Conservation (phyloP, 495 filamentous ascomycete genomes). For the Penicillium desertorum region DNA sequence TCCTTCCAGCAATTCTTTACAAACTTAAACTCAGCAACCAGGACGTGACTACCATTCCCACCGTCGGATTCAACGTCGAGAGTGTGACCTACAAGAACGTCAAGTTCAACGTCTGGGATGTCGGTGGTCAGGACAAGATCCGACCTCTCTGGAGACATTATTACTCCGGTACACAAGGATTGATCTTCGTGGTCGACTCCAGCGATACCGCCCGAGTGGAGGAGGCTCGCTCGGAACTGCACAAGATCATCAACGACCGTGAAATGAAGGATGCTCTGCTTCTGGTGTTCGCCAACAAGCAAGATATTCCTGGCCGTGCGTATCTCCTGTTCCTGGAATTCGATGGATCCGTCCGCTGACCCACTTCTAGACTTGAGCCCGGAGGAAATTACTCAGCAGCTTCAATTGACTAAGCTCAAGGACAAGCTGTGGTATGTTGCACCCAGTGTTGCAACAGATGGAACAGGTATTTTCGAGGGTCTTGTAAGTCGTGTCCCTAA, state of each 20-base stretch:
- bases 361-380: conserved; percentile 71
- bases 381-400: conserved; percentile 78
- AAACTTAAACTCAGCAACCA: conserved; percentile 94
- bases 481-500: conserved; percentile 55
- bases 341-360: conserved; percentile 15
- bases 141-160: conserved; percentile 97
- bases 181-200: conserved; percentile 97
- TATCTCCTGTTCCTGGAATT: conserved; percentile 14
- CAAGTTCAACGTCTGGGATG: conserved; percentile 99
- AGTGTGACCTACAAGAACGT: conserved; percentile 99
- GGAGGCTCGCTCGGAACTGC: conserved; percentile 84
- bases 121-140: conserved; percentile 99
- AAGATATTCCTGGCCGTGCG: conserved; percentile 84
- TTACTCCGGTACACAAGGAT: conserved; percentile 94
- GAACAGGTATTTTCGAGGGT: conserved; percentile 92
- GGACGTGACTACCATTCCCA: conserved; percentile 98
- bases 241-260: conserved; percentile 93
- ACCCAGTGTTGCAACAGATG: conserved; percentile 90
- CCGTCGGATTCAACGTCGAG: conserved; percentile 99
- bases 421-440: conserved; percentile 96
- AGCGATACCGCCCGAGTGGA: conserved; percentile 82
- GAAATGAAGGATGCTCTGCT: conserved; percentile 98
- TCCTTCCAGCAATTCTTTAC: conserved; percentile 81
- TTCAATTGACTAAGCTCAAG: conserved; percentile 81
- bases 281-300: conserved; percentile 97